These are phyloP conservation scores for Citrullus mucosospermus DNA, from an alignment of 306 rosid species.

Conservation along the genomic window DNA sequence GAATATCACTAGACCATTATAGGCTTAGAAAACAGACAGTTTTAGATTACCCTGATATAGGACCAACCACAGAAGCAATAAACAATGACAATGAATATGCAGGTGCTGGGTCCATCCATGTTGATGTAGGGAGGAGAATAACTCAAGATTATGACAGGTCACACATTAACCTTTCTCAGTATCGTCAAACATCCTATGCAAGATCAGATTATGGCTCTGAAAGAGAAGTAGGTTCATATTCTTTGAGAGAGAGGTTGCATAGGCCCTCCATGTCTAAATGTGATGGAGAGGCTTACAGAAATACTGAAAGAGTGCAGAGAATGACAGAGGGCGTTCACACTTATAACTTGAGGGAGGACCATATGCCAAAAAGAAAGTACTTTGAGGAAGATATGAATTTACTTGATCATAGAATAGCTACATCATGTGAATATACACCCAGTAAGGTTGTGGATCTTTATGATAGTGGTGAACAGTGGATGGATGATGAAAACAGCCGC, in stretches of 20 bases:
- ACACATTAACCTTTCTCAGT: conserved; percentile 29
- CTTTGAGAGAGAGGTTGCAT: conserved; percentile 45
- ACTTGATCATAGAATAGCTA: conserved; percentile 27
- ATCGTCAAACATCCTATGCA: conserved; percentile 20
- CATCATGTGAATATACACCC: conserved; percentile 34
- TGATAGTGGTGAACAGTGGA: conserved; percentile 50
- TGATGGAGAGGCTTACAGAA: conserved; percentile 32
- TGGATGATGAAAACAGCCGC: conserved; percentile 31
- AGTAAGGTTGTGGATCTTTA: conserved; percentile 38
- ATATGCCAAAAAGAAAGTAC: conserved; percentile 49
- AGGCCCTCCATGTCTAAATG: conserved; percentile 29
- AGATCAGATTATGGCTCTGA: conserved; percentile 48
- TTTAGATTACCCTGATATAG: conserved; percentile 38
- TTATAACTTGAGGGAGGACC: conserved; percentile 34
- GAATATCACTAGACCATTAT: conserved; percentile 23
- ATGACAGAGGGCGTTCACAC: conserved; percentile 27
- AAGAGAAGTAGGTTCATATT: conserved; percentile 38
- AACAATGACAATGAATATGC: conserved; percentile 37
- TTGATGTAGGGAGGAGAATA: conserved; percentile 33
- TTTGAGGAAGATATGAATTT: conserved; percentile 26
- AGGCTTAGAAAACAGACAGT: conserved; percentile 23
- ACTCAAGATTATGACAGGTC: conserved; percentile 36
- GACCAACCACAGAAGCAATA: conserved; percentile 31
- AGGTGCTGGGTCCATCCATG: conserved; percentile 27
- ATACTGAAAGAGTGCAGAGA: conserved; percentile 31